Evolutionary conservation across 257 asterid genomes (phyloP), one percentile per base, ranked within the genome.

Genomic region (Haberlea rhodopensis): DNA sequence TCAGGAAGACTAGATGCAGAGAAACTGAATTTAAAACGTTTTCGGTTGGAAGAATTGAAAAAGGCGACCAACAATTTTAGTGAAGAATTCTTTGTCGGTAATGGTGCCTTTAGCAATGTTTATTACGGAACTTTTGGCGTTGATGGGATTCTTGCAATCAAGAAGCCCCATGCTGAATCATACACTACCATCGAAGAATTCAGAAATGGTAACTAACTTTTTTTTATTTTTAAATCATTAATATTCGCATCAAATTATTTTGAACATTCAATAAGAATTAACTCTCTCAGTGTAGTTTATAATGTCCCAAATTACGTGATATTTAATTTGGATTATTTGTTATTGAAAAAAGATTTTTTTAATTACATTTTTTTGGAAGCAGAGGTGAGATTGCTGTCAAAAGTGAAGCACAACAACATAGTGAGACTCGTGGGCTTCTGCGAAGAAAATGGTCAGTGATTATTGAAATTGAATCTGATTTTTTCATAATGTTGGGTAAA

Each of bases 41-140:
- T 80, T 66, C 65, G 56, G n/a, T 55, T 82, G 37, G 84, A 81
- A 71, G 92, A 86, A 46, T 43, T 88, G 10, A 66, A 72, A 69
- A 86, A 76, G 71, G 92, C 95, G 24, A 84, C 96, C 9, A 60
- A 86, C 15, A 84, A 89, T 75, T 89, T 89, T 74, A 81, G 95
- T 83, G 9, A 58, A 31, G 80, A 65, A 7, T 82, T 77, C 70
- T 69, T 84, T 65, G 74, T 86, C 16, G 96, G 96, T 0, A 68
- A 63, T 25, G 96, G 95, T 24, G 91, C 90, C 11, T 89, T 82
- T 73, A 92, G 90, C 24, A 77, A 86, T 54, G 90, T 89, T 23
- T 89, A 86, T 63, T 26, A 69, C n/a, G 96, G 92, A 24, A 67
- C 77, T 3, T 84, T 89, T 59, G 81, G 68, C 6, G 60, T 5